phyloP scores from a whole-genome alignment of 306 rosid species.

The Vicia sativa region DNA sequence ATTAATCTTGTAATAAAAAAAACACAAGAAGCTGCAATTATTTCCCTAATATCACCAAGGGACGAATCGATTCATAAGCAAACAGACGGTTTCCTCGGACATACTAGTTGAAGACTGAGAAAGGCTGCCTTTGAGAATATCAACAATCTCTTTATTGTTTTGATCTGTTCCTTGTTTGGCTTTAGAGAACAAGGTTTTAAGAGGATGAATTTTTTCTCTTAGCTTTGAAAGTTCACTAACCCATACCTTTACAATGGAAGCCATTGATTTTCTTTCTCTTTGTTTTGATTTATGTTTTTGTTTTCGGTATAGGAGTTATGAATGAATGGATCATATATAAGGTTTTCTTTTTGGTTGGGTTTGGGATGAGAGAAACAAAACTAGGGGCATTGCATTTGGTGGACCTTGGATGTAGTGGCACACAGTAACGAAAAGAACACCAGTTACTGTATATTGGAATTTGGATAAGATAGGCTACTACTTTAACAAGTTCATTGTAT shows the following conservation, averaged over 20 bases:
- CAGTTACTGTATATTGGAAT: neutral
- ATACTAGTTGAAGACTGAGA: slow-evolving; percentile 30
- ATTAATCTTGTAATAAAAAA: neutral
- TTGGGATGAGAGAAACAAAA: neutral
- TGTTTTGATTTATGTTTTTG: neutral
- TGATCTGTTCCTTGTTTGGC: slow-evolving; percentile 40
- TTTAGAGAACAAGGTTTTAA: slow-evolving; percentile 36
- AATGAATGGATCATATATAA: neutral
- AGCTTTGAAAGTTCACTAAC: slow-evolving; percentile 68
- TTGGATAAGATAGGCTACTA: slow-evolving; percentile 7
- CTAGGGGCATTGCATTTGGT: slow-evolving; percentile 19
- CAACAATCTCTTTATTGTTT: slow-evolving; percentile 20
- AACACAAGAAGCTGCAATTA: neutral
- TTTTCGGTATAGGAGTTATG: neutral
- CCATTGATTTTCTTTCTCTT: slow-evolving; percentile 45
- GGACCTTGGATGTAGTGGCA: slow-evolving; percentile 43
- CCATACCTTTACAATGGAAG: slow-evolving; percentile 72
- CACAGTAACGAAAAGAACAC: slow-evolving; percentile 36
- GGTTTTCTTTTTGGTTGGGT: neutral
- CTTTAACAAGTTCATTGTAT: slow-evolving; percentile 40
- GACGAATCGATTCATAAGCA: slow-evolving; percentile 88
- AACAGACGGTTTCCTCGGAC: slow-evolving; percentile 68
- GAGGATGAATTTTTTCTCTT: slow-evolving; percentile 49
- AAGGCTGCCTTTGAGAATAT: slow-evolving; percentile 29
- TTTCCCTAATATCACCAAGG: slow-evolving; percentile 53